Conservation (phyloP, 176 grass and related monocot genomes). For the Ampelocalamus luodianensis region DNA sequence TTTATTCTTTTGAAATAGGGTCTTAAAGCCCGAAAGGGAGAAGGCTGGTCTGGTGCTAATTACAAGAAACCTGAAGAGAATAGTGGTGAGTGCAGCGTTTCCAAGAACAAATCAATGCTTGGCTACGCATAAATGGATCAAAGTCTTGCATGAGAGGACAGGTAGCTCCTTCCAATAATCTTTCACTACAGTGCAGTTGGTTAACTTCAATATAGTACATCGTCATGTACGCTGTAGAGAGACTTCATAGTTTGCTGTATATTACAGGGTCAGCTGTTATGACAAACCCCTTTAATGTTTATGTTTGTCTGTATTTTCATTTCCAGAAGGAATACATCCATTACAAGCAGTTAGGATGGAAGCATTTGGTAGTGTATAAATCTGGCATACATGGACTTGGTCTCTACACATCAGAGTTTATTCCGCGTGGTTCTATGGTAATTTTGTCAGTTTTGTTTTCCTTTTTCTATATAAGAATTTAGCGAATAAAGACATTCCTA, state of each 20-base stretch:
- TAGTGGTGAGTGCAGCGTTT: constrained; percentile 63
- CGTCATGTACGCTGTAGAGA: background rate
- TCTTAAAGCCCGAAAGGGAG: constrained; percentile 71
- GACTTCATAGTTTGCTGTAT: background rate
- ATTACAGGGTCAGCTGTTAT: constrained; percentile 18
- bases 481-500: constrained; percentile 16
- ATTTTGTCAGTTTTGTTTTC: constrained; percentile 1
- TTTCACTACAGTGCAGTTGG: constrained; percentile 9
- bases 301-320: constrained; percentile 39
- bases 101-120: constrained; percentile 97
- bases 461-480: background rate
- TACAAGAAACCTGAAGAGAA: constrained; percentile 38
- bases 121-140: constrained; percentile 82
- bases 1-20: constrained; percentile 52
- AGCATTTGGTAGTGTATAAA: constrained; percentile 95
- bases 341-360: constrained; percentile 78
- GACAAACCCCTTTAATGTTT: background rate
- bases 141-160: constrained; percentile 60
- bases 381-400: constrained; percentile 95
- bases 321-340: constrained; percentile 77
- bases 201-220: background rate
- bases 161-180: constrained; percentile 26
- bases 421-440: constrained; percentile 89
- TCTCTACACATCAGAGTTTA: constrained; percentile 86
- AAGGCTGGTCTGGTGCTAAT: constrained; percentile 46